Evolutionary conservation across 1,284 basidiomycete genomes (phyloP).

Genomic region (Porodaedalea pini): DNA sequence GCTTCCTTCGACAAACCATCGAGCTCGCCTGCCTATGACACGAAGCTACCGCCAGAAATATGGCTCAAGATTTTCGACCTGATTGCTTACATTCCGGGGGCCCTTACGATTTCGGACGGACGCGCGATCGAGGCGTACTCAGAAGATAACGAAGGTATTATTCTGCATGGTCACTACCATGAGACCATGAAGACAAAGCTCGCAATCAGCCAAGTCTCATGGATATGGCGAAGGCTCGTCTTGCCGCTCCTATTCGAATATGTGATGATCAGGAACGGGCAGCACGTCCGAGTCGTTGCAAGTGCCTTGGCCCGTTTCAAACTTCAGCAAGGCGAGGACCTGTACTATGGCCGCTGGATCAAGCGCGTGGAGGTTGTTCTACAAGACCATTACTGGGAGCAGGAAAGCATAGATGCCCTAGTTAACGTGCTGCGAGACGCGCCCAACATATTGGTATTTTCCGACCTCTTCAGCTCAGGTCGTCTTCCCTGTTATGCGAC

Average conservation of each 20-base stretch:
- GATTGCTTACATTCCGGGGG: conserved; percentile 33
- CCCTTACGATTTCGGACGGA: conserved; percentile 27
- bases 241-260: conserved; percentile 31
- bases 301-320: conserved; percentile 20
- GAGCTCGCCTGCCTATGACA: neutral
- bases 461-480: conserved; percentile 13
- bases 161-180: conserved; percentile 28
- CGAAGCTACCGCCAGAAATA: conserved; percentile 22
- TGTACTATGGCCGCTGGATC: conserved; percentile 13
- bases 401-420: conserved; percentile 8
- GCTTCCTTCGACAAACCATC: too few relatives aligned
- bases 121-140: conserved; percentile 30
- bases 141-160: conserved; percentile 32
- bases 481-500: neutral
- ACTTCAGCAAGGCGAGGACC: neutral
- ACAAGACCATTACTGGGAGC: conserved; percentile 13
- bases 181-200: conserved; percentile 31
- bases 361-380: conserved; percentile 15
- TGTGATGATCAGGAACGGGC: conserved; percentile 31
- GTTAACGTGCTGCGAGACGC: conserved; percentile 5
- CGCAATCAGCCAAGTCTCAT: conserved; percentile 31
- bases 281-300: conserved; percentile 28
- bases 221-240: conserved; percentile 28
- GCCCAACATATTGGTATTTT: conserved; percentile 17
- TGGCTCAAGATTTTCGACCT: conserved; percentile 33